Conservation (phyloP, 106 monocot genomes). For the Amphibolis antarctica region DNA sequence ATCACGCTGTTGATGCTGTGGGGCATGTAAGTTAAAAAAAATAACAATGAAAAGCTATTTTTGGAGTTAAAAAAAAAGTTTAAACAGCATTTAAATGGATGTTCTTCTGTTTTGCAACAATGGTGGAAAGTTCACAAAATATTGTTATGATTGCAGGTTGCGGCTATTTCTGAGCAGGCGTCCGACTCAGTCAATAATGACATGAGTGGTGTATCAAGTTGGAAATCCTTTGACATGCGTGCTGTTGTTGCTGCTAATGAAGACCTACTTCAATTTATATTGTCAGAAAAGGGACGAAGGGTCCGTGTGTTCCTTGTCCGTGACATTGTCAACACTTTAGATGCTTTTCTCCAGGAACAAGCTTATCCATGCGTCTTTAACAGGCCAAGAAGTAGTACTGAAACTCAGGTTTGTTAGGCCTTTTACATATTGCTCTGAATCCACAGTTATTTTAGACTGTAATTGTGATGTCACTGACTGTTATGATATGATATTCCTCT, state of each 20-base stretch:
- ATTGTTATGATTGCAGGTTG: constrained; percentile 37
- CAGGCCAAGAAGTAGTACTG: neutral
- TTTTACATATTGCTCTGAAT: neutral
- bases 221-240: constrained; percentile 89
- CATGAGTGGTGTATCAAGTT: constrained; percentile 16
- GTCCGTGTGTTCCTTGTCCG: constrained; percentile 72
- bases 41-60: too few species aligned
- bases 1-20: too few species aligned
- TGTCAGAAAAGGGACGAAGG: constrained; percentile 74
- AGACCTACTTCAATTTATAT: constrained; percentile 71
- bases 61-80: too few species aligned
- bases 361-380: constrained; percentile 36
- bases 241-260: constrained; percentile 86
- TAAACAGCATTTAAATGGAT: too few species aligned
- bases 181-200: constrained; percentile 27
- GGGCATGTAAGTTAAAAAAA: too few species aligned
- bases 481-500: too few species aligned
- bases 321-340: constrained; percentile 62
- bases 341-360: constrained; percentile 53
- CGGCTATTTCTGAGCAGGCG: constrained; percentile 83
- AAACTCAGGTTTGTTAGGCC: constrained; percentile 6
- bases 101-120: too few species aligned
- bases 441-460: too few species aligned
- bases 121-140: neutral
- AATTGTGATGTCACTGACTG: too few species aligned